Percentiles rank a stretch among this genome's conserved stretches.
Conservation (phyloP, 352 stramenopile genomes). For the Globisporangium megalacanthum region DNA sequence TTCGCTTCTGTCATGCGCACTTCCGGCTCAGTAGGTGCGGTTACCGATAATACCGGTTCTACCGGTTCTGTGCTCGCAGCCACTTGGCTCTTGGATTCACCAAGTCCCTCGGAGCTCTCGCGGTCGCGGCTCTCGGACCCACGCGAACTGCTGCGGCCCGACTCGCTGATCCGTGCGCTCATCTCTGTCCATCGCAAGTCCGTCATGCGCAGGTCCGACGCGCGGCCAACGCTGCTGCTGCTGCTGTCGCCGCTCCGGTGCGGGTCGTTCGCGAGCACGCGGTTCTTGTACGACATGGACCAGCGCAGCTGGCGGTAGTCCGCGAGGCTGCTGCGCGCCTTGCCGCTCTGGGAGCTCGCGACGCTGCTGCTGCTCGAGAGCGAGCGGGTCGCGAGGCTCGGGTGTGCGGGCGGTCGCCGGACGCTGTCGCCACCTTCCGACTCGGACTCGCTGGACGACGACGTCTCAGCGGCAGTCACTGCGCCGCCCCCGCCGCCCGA, state of each 20-base stretch:
- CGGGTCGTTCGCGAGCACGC: slow-evolving; percentile 20
- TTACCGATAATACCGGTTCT: slow-evolving; percentile 11
- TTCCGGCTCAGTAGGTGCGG: slow-evolving; percentile 4
- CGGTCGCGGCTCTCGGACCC: slow-evolving; percentile 8
- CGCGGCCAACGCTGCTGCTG: slow-evolving; percentile 1
- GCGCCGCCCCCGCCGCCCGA: slow-evolving; percentile 23
- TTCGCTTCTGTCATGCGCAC: slow-evolving; percentile 53
- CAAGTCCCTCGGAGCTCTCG: background rate
- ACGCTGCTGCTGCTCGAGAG: slow-evolving; percentile 13
- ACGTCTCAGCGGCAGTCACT: slow-evolving; percentile 7
- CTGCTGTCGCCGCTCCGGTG: slow-evolving; percentile 14
- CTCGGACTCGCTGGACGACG: slow-evolving; percentile 14
- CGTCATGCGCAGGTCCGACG: slow-evolving; percentile 19
- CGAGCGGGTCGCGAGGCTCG: slow-evolving; percentile 5
- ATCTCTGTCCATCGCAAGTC: slow-evolving; percentile 23
- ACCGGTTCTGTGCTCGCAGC: slow-evolving; percentile 4
- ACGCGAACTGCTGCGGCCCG: slow-evolving; percentile 2
- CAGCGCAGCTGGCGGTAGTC: slow-evolving; percentile 74
- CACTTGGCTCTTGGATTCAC: slow-evolving; percentile 13
- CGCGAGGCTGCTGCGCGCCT: slow-evolving; percentile 29
- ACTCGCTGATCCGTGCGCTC: slow-evolving; percentile 15
- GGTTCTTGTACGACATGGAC: slow-evolving; percentile 88
- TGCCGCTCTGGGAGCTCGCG: slow-evolving; percentile 9
- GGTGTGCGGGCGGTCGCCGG: background rate
- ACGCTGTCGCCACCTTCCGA: slow-evolving; percentile 4